These are phyloP conservation scores for Aspergillus sp. DNA, from an alignment of 2,329 filamentous ascomycete genomes.

Conservation along the genomic window DNA sequence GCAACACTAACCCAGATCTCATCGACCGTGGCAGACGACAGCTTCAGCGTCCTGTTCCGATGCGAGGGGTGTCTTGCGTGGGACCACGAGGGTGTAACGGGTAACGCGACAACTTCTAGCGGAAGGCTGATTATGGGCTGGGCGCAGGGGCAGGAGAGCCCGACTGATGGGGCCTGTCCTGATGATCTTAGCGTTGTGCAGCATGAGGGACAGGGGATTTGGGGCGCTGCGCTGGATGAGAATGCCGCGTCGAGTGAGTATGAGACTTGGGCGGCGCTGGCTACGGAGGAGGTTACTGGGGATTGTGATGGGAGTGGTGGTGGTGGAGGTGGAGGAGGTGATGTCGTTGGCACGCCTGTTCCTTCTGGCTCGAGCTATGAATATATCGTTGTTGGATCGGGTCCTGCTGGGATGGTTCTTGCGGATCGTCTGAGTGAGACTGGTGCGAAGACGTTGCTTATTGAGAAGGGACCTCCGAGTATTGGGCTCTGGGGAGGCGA, in stretches of 20 bases:
- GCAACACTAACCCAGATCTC: conserved; percentile 63
- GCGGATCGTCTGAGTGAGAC: conserved; percentile 62
- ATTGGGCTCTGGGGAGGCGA: conserved; percentile 64
- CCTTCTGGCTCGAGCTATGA: conserved; percentile 26
- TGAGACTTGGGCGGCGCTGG: conserved; percentile 29
- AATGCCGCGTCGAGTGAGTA: conserved; percentile 45
- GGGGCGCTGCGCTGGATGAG: conserved; percentile 49
- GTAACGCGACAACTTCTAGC: conserved; percentile 46
- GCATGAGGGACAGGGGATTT: conserved; percentile 54
- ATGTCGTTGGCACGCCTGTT: conserved; percentile 7
- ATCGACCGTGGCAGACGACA: conserved; percentile 56
- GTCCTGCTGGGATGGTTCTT: conserved; percentile 55
- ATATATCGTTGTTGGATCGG: conserved; percentile 49
- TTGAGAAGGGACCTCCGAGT: conserved; percentile 62
- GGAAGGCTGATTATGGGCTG: conserved; percentile 55
- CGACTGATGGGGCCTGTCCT: conserved; percentile 44
- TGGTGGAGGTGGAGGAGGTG: neutral
- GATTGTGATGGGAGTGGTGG: conserved; percentile 7
- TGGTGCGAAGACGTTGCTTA: conserved; percentile 64
- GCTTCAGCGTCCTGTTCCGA: conserved; percentile 65
- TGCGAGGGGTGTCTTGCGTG: conserved; percentile 60
- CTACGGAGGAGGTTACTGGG: conserved; percentile 23
- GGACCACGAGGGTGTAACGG: conserved; percentile 50
- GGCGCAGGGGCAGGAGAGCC: conserved; percentile 49
- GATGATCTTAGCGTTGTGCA: conserved; percentile 54